A percentile compares a stretch with the other conserved stretches of the same genome.
phyloP scores from a whole-genome alignment of 2,329 filamentous ascomycete species.

The Scytalidium sp. region DNA sequence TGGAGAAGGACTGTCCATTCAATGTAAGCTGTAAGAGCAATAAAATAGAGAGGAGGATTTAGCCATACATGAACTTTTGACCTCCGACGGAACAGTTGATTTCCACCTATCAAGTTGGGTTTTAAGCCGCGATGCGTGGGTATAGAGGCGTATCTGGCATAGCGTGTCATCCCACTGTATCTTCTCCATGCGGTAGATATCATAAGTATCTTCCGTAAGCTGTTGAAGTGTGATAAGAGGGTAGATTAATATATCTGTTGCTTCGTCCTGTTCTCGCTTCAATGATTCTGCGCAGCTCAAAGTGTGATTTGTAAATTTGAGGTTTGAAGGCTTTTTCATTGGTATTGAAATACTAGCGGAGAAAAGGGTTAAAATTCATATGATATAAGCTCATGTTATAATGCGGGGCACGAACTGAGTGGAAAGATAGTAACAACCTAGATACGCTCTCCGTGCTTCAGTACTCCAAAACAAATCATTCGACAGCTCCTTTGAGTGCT shows the following conservation, averaged over 20 bases:
- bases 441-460: constrained; percentile 12
- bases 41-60: background rate
- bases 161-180: too few species aligned
- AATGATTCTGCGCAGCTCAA: constrained; percentile 19
- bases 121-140: background rate
- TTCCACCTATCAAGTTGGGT: background rate
- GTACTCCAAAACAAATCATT: constrained; percentile 4
- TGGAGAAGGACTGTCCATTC: background rate
- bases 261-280: constrained; percentile 16
- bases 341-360: constrained; percentile 8
- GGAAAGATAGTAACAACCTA: constrained; percentile 19
- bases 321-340: constrained; percentile 7
- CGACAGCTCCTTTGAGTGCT: background rate
- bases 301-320: constrained; percentile 11
- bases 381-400: too few species aligned
- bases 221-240: constrained; percentile 18
- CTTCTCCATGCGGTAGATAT: background rate
- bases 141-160: background rate
- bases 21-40: too few species aligned
- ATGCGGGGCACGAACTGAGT: background rate
- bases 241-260: constrained; percentile 20
- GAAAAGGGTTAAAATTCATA: too few species aligned
- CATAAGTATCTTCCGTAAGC: constrained; percentile 13
- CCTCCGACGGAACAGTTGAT: background rate
- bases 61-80: background rate